phyloP scores from a whole-genome alignment of 2,329 filamentous ascomycete species.

The Pseudogymnoascus sp. region DNA sequence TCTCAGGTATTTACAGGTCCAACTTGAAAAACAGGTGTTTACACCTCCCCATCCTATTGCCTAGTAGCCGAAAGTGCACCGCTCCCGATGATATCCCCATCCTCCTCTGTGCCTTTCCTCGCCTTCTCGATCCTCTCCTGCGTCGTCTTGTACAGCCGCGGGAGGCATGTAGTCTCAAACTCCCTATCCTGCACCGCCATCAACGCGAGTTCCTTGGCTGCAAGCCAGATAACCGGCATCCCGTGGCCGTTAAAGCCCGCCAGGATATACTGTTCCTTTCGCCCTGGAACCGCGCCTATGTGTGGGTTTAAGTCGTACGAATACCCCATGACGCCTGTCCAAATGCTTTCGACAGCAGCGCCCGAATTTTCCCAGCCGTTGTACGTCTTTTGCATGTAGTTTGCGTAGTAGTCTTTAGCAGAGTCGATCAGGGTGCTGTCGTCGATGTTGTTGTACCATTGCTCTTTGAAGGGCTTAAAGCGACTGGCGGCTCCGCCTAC shows the following conservation, averaged over 20 bases:
- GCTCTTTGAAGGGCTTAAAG: constrained; percentile 25
- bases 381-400: constrained; percentile 42
- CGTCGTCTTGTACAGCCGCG: constrained; percentile 31
- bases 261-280: constrained; percentile 36
- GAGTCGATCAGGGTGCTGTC: constrained; percentile 39
- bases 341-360: constrained; percentile 28
- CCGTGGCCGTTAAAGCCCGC: constrained; percentile 46
- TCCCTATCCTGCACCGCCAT: constrained; percentile 31
- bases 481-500: constrained; percentile 35
- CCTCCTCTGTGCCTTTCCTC: too few relatives aligned
- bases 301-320: constrained; percentile 37
- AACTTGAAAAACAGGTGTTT: too few relatives aligned
- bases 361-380: constrained; percentile 40
- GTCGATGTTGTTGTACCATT: constrained; percentile 41
- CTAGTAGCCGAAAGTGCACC: too few relatives aligned
- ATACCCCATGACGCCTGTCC: constrained; percentile 35
- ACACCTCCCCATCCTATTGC: too few relatives aligned
- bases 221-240: constrained; percentile 40
- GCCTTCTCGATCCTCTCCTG: constrained; percentile 11
- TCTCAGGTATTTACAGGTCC: too few relatives aligned
- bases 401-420: constrained; percentile 38
- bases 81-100: too few relatives aligned
- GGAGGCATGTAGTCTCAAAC: constrained; percentile 33
- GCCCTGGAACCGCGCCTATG: constrained; percentile 37
- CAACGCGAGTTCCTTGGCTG: constrained; percentile 33